Percentiles rank a stretch among this genome's conserved stretches.
Conservation (phyloP, 352 stramenopile species). For the Pythium dissotocum region DNA sequence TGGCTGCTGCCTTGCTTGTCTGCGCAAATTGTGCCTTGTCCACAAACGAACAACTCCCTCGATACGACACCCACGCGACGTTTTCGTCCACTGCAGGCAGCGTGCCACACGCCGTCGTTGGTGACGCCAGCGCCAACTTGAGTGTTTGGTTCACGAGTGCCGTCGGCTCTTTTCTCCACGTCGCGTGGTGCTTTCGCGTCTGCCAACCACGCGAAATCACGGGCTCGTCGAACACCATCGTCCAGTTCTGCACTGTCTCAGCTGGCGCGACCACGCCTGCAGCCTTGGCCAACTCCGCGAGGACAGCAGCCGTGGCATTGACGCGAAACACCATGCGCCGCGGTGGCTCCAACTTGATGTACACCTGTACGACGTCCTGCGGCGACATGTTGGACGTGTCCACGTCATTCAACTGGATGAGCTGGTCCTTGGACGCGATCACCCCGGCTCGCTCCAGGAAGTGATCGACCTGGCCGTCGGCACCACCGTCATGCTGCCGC, state of each 20-base stretch:
- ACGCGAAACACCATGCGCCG: slow-evolving; percentile 57
- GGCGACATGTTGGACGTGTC: slow-evolving; percentile 59
- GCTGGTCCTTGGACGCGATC: slow-evolving; percentile 53
- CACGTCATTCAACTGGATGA: slow-evolving; percentile 68
- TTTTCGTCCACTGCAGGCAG: slow-evolving; percentile 10
- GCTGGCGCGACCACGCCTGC: neutral
- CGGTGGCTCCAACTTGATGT: slow-evolving; percentile 40
- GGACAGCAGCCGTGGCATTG: neutral
- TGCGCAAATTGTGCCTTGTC: slow-evolving; percentile 54
- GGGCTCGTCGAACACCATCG: slow-evolving; percentile 45
- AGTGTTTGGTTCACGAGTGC: slow-evolving; percentile 22
- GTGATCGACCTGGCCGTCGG: slow-evolving; percentile 42
- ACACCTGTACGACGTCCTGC: slow-evolving; percentile 52
- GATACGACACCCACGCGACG: slow-evolving; percentile 46
- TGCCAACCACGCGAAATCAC: slow-evolving; percentile 50
- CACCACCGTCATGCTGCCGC: slow-evolving; percentile 43
- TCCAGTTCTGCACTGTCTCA: slow-evolving; percentile 48
- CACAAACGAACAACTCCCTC: slow-evolving; percentile 63
- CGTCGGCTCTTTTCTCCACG: slow-evolving; percentile 51
- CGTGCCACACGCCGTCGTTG: slow-evolving; percentile 44
- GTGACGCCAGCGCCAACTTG: slow-evolving; percentile 34
- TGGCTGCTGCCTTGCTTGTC: slow-evolving; percentile 32
- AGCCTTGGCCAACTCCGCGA: neutral
- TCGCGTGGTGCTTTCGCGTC: slow-evolving; percentile 52
- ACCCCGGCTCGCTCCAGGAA: slow-evolving; percentile 48